phyloP scores from a whole-genome alignment of 2,329 filamentous ascomycete genomes.

The Pyrenochaeta sp. region DNA sequence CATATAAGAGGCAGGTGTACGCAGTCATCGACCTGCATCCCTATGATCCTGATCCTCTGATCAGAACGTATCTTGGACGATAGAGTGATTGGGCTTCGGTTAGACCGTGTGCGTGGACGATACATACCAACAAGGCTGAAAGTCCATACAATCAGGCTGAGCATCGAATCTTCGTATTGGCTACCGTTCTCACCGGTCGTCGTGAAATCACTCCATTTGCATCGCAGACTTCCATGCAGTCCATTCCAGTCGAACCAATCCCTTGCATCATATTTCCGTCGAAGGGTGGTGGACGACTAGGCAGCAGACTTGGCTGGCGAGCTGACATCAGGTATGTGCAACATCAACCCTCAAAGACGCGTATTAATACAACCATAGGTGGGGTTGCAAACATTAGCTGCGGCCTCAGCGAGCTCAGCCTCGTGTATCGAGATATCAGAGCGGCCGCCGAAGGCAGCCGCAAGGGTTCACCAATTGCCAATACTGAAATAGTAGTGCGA shows the following conservation, averaged over 20 bases:
- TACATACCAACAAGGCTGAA: conserved; percentile 19
- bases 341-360: not conserved
- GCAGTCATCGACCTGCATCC: conserved; percentile 1
- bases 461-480: conserved; percentile 14
- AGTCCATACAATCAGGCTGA: conserved; percentile 21
- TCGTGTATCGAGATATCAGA: conserved; percentile 7
- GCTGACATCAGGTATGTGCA: conserved; percentile 21
- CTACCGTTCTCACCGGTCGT: conserved; percentile 23
- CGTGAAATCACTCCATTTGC: conserved; percentile 6
- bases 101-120: conserved; percentile 11
- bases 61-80: not conserved
- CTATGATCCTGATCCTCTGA: not conserved
- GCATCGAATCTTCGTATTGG: conserved; percentile 16
- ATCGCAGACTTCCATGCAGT: conserved; percentile 5
- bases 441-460: not conserved
- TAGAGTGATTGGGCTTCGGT: not conserved
- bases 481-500: conserved; percentile 7
- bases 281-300: conserved; percentile 11
- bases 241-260: conserved; percentile 15
- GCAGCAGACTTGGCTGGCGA: conserved; percentile 15
- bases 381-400: not conserved
- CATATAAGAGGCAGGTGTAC: conserved; percentile 10
- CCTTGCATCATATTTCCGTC: conserved; percentile 1
- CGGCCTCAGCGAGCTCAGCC: conserved; percentile 13
- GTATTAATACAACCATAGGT: conserved; percentile 8